Evolutionary conservation across 306 rosid genomes (phyloP).

Genomic region (Begonia masoniana): DNA sequence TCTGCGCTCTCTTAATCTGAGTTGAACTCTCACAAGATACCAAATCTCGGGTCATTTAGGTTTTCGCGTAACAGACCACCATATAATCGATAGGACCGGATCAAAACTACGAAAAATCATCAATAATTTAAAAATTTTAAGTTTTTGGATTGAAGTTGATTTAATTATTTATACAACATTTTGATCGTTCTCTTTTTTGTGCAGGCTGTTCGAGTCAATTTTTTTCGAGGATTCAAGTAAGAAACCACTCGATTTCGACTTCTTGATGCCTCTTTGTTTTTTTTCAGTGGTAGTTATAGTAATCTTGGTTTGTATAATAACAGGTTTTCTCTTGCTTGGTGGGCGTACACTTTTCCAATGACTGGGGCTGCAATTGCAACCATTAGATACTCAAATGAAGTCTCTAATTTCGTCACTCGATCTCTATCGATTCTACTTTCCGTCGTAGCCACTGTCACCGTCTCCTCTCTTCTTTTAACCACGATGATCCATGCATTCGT

Average conservation of each 20-base stretch:
- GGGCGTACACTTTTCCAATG: slow-evolving; percentile 99
- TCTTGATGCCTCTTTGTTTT: not conserved
- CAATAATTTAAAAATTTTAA: too few species aligned
- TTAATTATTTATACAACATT: not conserved
- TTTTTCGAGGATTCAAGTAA: slow-evolving; percentile 33
- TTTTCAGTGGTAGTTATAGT: not conserved
- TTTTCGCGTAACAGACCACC: too few species aligned
- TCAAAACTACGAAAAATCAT: too few species aligned
- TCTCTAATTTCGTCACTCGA: slow-evolving; percentile 39
- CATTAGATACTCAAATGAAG: slow-evolving; percentile 60
- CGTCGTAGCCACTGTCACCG: slow-evolving; percentile 35
- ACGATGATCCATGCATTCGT: slow-evolving; percentile 76
- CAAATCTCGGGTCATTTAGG: too few species aligned
- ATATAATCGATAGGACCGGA: too few species aligned
- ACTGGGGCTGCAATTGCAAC: slow-evolving; percentile 95
- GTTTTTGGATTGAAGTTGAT: not conserved
- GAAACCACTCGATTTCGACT: not conserved
- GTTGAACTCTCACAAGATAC: too few species aligned
- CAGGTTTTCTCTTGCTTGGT: slow-evolving; percentile 92
- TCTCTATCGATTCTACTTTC: slow-evolving; percentile 35
- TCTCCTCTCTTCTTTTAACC: slow-evolving; percentile 31
- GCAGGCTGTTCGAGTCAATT: slow-evolving; percentile 50
- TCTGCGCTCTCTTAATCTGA: too few species aligned
- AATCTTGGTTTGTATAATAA: slow-evolving; percentile 2
- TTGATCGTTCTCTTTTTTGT: slow-evolving; percentile 3